Evolutionary conservation across 805 yeast species (phyloP), one percentile per base, ranked within the genome.

Genomic region (Hanseniaspora mollemarum): DNA sequence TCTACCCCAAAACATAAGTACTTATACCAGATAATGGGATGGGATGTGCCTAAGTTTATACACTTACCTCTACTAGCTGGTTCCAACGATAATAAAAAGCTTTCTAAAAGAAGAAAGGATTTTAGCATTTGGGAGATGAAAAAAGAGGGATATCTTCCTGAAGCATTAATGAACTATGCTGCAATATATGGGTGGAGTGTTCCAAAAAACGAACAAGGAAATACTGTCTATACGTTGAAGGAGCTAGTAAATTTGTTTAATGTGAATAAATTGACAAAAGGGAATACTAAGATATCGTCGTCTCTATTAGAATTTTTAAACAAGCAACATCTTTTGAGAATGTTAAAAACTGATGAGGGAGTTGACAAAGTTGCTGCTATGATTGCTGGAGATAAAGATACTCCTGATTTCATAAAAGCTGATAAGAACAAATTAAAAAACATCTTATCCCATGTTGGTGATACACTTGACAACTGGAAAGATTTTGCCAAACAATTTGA

Each of bases 121-220:
- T 75, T 77, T 9, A 86, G 87, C 44, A 79, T 92, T 1, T 63
- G 75, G 56, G 72, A 75, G 4, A 68, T 83, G 63, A 72, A 69
- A 32, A 66, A 70, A 0, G 69, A 70, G 38, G 95, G 95, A 0
- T 72, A 84, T 15, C 65, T 87, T 4, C 94, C 96, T 0, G 95
- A 88, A 61, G 92, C 98, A 0, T 64, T 92, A 36, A 69, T 85
- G 6, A 92, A 92, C 59, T 92, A 87, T 63, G 82, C 81, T 39
- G 95, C 90, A 0, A 69, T 92, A 53, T 83, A 87, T 64, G 99
- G 99, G 0, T 92, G 98, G 98, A 75, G 95, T 4, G 94, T 96
- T 3, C 77, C 79, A 5, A 71, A 85, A 54, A 77, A 81, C 2
- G 69, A 71, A 26, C 67, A 72, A 24, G 61, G 65, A 0, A 72